Base-by-base conservation (phyloP, 345 rosid genomes). In the Sonneratia caseolaris region DNA sequence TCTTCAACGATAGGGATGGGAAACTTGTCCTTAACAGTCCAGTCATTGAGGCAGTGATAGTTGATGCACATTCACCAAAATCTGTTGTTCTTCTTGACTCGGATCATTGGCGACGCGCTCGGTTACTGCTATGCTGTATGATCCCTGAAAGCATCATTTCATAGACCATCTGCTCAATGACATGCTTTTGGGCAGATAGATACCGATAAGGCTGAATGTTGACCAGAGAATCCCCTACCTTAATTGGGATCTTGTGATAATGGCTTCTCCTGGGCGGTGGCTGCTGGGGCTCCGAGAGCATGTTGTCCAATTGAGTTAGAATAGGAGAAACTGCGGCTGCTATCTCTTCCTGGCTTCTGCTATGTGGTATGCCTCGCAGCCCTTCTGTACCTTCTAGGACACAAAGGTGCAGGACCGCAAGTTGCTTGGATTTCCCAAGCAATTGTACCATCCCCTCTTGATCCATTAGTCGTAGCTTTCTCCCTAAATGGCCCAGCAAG, bases 171-270 rank as follows among this genome's bases (percentile, higher is more conserved):
- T 15, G 7, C 35, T 76, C 78, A 0, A 70, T 48, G 14, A 13
- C 70, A 47, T 49, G 38, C n/a, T 76, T 76, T n/a, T 76, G 71
- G 7, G 38, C 11, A 2, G 66, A 15, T 7, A 71, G 22, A 14
- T 75, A 55, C 1, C 66, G 36, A 38, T 75, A 75, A 5, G 74
- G 74, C 24, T 64, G 62, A 0, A 70, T 15, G 3, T 40, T 69
- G 47, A 75, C 16, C 3, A 70, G 49, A 11, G 48, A 3, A 0
- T 37, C 36, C 32, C 32, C 32, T 27, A 27, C 32, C 32, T 27
- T 27, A 27, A 27, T 0, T 27, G 32, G 32, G 32, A 27, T 27
- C 32, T 27, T 27, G 32, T 27, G 32, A 27, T 27, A 0, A 27
- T 27, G 32, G 32, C 32, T 27, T 27, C 32, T 27, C 32, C 32